Conservation (phyloP, 1,284 basidiomycete species). For the Austroboletus novae-zelandiae region DNA sequence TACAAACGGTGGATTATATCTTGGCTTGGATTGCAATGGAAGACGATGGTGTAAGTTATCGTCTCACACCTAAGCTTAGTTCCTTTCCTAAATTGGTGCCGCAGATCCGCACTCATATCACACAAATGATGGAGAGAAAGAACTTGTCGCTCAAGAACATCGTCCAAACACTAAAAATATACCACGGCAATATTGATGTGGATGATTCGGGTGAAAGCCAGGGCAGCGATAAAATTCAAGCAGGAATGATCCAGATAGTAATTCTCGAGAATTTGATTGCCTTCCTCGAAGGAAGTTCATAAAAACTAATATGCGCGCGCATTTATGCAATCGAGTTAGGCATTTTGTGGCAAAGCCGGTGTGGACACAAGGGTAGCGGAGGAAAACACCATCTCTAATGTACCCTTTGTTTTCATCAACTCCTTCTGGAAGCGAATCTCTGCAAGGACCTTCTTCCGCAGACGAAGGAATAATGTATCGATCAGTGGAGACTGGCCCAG, state of each 20-base stretch:
- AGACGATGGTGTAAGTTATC: slow-evolving; percentile 83
- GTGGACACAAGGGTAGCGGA: slow-evolving; percentile 46
- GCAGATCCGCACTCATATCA: slow-evolving; percentile 73
- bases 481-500: slow-evolving; percentile 93
- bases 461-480: slow-evolving; percentile 81
- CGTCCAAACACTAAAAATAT: slow-evolving; percentile 60
- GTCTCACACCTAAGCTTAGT: background rate
- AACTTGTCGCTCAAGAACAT: slow-evolving; percentile 66
- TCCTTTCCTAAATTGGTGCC: slow-evolving; percentile 9
- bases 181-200: slow-evolving; percentile 71
- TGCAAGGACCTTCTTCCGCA: slow-evolving; percentile 80
- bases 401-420: slow-evolving; percentile 80
- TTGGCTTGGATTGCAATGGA: slow-evolving; percentile 97
- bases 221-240: slow-evolving; percentile 26
- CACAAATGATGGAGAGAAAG: slow-evolving; percentile 73
- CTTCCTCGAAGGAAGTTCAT: slow-evolving; percentile 51
- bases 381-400: slow-evolving; percentile 90
- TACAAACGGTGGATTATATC: slow-evolving; percentile 92
- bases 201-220: slow-evolving; percentile 32
- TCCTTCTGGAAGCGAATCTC: slow-evolving; percentile 93
- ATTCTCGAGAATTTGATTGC: slow-evolving; percentile 69
- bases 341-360: slow-evolving; percentile 19
- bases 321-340: slow-evolving; percentile 12
- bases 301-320: slow-evolving; percentile 6
- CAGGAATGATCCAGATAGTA: slow-evolving; percentile 57